A percentile compares a stretch with the other conserved stretches of the same genome.
phyloP scores from a whole-genome alignment of 257 asterid species.

The Jasminum sambac region DNA sequence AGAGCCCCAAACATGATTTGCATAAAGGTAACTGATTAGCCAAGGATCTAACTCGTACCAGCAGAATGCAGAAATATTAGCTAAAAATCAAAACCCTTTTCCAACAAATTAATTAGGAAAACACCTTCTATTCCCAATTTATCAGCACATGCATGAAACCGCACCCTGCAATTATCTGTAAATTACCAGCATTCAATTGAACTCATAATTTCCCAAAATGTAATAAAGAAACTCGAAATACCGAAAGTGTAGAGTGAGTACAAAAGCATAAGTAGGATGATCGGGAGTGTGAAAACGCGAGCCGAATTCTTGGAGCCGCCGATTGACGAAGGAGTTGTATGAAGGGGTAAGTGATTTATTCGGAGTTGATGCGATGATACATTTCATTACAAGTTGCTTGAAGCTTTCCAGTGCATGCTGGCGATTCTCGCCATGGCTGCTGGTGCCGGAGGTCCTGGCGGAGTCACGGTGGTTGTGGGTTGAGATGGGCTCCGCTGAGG shows the following conservation, averaged over 20 bases:
- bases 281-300: conserved; percentile 44
- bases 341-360: conserved; percentile 28
- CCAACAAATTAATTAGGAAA: conserved; percentile 2
- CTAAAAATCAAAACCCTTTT: conserved; percentile 7
- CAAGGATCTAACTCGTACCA: background rate
- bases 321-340: conserved; percentile 30
- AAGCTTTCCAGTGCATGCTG: conserved; percentile 30
- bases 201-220: background rate
- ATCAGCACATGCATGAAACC: conserved; percentile 8
- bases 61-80: no score
- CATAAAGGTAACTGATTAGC: background rate
- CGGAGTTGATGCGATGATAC: conserved; percentile 31
- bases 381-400: conserved; percentile 35
- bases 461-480: conserved; percentile 23
- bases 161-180: background rate
- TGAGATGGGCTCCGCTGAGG: conserved; percentile 23
- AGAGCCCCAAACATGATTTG: conserved; percentile 2
- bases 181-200: background rate
- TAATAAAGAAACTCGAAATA: background rate
- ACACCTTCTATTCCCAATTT: background rate
- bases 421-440: conserved; percentile 4
- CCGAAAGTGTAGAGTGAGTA: conserved; percentile 10
- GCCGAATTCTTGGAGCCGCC: conserved; percentile 30
- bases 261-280: conserved; percentile 67
- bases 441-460: conserved; percentile 11